These are phyloP conservation scores for Isabelozyma rhagii DNA, from an alignment of 805 yeast species.

Conservation along the genomic window DNA sequence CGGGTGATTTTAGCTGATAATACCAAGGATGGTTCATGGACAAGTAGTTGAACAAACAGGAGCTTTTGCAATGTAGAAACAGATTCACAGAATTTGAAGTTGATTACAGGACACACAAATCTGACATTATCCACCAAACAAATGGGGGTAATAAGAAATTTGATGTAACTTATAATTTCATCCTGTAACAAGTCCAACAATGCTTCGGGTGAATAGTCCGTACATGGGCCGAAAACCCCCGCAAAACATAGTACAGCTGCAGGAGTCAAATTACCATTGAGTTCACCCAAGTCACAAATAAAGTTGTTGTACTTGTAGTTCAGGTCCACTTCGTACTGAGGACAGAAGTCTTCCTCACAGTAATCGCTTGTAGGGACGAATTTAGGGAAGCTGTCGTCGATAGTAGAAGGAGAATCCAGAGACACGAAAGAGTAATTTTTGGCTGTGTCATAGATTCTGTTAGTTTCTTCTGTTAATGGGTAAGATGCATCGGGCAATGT, in stretches of 20 bases:
- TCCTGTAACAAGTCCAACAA: conserved; percentile 66
- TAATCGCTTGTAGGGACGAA: conserved; percentile 24
- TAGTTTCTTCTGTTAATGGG: conserved; percentile 48
- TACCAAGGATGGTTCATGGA: conserved; percentile 35
- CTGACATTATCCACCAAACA: conserved; percentile 43
- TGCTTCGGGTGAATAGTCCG: conserved; percentile 39
- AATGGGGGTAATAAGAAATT: conserved; percentile 23
- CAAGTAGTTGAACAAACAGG: conserved; percentile 23
- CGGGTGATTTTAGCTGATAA: conserved; percentile 14
- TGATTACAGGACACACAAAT: conserved; percentile 45
- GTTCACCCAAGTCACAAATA: conserved; percentile 51
- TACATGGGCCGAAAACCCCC: conserved; percentile 29
- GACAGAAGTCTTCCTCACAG: conserved; percentile 27
- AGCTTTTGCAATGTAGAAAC: conserved; percentile 12
- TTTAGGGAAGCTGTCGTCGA: conserved; percentile 1
- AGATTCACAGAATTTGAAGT: conserved; percentile 35
- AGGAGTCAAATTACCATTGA: conserved; percentile 49
- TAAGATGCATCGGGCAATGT: conserved; percentile 61
- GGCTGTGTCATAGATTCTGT: not conserved
- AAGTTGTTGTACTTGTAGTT: conserved; percentile 51
- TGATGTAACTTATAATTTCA: conserved; percentile 48
- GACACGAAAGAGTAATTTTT: conserved; percentile 9
- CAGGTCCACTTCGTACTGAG: conserved; percentile 28
- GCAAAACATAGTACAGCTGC: conserved; percentile 35
- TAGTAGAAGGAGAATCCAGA: conserved; percentile 1